A percentile compares a stretch with the other conserved stretches of the same genome.
Conservation (phyloP, 106 monocot species). For the Allium cepa region DNA sequence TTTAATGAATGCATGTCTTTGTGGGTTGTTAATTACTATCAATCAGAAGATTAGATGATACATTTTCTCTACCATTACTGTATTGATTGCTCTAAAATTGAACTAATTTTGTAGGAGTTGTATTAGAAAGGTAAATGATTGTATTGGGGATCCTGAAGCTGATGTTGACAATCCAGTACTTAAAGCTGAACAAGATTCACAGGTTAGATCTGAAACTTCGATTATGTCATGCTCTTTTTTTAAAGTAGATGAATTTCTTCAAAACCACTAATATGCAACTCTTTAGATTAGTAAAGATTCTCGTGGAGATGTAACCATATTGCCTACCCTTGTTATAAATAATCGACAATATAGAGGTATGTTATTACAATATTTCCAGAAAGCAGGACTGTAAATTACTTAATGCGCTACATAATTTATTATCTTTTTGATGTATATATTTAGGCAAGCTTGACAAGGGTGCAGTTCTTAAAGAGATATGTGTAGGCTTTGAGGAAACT, state of each 20-base stretch:
- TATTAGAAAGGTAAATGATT: slow-evolving; percentile 40
- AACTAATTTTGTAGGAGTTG: slow-evolving; percentile 25
- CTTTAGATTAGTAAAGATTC: slow-evolving; percentile 48
- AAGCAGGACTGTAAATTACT: too few relatives aligned
- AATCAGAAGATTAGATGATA: too few relatives aligned
- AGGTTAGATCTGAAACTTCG: slow-evolving; percentile 16
- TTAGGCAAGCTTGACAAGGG: slow-evolving; percentile 51
- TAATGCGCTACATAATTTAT: not conserved
- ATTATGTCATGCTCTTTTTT: not conserved
- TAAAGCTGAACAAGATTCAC: slow-evolving; percentile 63
- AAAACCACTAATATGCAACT: too few relatives aligned
- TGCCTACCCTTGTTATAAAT: slow-evolving; percentile 62
- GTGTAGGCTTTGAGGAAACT: slow-evolving; percentile 51
- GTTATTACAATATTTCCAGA: too few relatives aligned
- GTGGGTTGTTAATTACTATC: too few relatives aligned
- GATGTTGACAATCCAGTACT: slow-evolving; percentile 50
- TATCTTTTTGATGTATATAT: not conserved
- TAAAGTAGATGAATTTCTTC: too few relatives aligned
- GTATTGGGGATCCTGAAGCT: slow-evolving; percentile 50
- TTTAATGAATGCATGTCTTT: too few relatives aligned
- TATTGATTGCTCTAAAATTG: not conserved
- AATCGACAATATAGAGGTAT: slow-evolving; percentile 57
- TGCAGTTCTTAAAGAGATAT: slow-evolving; percentile 51
- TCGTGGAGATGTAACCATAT: slow-evolving; percentile 57
- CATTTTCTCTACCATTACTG: not conserved